Conservation (phyloP, 768 basidiomycete genomes). For the Amanita inopinata region DNA sequence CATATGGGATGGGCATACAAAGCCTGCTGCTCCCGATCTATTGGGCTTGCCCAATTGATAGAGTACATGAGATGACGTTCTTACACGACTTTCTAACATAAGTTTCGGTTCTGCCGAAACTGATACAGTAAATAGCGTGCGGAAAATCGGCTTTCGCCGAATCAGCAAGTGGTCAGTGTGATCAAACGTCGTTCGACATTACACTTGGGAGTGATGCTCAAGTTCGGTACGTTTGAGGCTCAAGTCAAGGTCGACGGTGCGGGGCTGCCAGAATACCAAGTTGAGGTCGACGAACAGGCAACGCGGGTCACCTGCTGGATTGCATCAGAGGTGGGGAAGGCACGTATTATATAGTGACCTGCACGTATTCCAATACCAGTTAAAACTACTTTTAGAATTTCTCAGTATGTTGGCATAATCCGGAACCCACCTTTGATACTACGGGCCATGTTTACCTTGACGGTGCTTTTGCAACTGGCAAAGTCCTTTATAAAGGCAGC, state of each 20-base stretch:
- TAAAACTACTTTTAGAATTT: neutral
- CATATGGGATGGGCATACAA: too few species aligned
- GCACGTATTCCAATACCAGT: neutral
- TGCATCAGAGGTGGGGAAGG: slow-evolving; percentile 12
- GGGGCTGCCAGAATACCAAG: slow-evolving; percentile 3
- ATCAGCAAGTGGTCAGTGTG: too few species aligned
- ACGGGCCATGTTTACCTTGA: neutral
- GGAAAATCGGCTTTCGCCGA: too few species aligned
- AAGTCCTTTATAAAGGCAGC: neutral
- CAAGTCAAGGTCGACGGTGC: slow-evolving; percentile 1
- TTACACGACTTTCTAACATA: too few species aligned
- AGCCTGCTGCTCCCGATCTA: too few species aligned
- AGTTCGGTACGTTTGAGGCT: neutral
- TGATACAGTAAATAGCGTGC: too few species aligned
- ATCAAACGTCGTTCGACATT: too few species aligned
- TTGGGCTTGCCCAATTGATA: too few species aligned
- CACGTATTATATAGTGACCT: neutral
- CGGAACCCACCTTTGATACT: neutral
- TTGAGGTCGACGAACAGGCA: slow-evolving; percentile 5
- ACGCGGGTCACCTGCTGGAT: slow-evolving; percentile 13
- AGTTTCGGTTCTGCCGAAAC: too few species aligned
- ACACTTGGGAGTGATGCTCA: slow-evolving; percentile 7
- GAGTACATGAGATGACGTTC: too few species aligned
- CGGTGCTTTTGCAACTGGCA: neutral
- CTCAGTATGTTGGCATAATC: neutral